Percentiles rank a stretch among this genome's conserved stretches.
Evolutionary conservation across 805 yeast genomes (phyloP).

Genomic region (Candida lessepsii): DNA sequence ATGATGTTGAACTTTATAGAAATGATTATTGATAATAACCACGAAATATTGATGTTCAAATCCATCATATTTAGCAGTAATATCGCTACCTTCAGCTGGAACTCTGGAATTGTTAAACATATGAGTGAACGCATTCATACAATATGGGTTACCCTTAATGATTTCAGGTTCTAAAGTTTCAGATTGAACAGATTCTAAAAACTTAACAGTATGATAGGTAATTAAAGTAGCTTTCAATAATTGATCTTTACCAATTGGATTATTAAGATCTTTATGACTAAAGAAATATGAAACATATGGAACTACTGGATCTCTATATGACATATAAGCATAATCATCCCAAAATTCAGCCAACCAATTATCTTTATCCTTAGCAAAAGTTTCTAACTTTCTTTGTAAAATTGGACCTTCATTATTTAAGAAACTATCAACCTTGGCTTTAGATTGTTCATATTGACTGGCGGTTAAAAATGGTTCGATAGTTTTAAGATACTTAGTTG

Average conservation of each 20-base stretch:
- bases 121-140: slow-evolving; percentile 89
- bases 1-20: slow-evolving; percentile 74
- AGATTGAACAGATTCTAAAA: slow-evolving; percentile 61
- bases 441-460: slow-evolving; percentile 49
- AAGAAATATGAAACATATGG: slow-evolving; percentile 92
- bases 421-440: slow-evolving; percentile 65
- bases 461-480: slow-evolving; percentile 64
- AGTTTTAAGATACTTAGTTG: slow-evolving; percentile 64
- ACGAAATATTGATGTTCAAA: slow-evolving; percentile 63
- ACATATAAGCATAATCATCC: slow-evolving; percentile 91
- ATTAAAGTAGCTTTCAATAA: slow-evolving; percentile 74
- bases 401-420: slow-evolving; percentile 54
- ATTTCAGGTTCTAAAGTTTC: slow-evolving; percentile 82
- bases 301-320: slow-evolving; percentile 89
- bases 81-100: slow-evolving; percentile 67
- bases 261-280: slow-evolving; percentile 68
- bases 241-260: slow-evolving; percentile 61
- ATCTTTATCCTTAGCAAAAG: slow-evolving; percentile 59
- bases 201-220: slow-evolving; percentile 63
- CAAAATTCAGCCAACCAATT: slow-evolving; percentile 93
- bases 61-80: slow-evolving; percentile 51
- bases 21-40: slow-evolving; percentile 73
- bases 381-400: slow-evolving; percentile 64
- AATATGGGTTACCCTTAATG: slow-evolving; percentile 74
- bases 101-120: slow-evolving; percentile 89